Conservation (phyloP, 2,329 filamentous ascomycete species). For the Aspergillus tamarii region DNA sequence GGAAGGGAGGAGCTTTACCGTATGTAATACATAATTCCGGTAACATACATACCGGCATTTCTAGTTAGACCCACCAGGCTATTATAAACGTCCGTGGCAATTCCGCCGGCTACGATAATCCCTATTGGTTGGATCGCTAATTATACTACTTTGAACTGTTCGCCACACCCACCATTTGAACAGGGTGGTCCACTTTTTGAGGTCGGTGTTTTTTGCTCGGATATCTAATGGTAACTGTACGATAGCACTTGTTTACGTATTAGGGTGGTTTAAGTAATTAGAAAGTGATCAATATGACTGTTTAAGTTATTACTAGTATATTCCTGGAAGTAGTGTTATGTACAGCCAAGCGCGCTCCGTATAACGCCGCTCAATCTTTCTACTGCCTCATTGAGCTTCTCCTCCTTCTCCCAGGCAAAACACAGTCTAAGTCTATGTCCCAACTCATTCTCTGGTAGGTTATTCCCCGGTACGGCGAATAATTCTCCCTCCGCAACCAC, state of each 20-base stretch:
- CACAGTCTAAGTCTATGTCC: constrained; percentile 17
- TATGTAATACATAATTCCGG: neutral
- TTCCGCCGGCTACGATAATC: no score
- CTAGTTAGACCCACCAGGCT: neutral
- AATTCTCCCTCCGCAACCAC: constrained; percentile 13
- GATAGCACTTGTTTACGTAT: neutral
- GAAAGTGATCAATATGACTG: neutral
- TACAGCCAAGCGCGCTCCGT: neutral
- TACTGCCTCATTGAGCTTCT: constrained; percentile 17
- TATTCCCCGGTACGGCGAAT: constrained; percentile 53
- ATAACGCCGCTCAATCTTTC: neutral
- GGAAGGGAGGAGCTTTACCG: no score
- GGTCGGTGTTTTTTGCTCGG: neutral
- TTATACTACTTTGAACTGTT: neutral
- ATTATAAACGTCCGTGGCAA: no score
- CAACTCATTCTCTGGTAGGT: constrained; percentile 39
- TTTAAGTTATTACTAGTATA: neutral
- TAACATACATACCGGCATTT: neutral
- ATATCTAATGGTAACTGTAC: neutral
- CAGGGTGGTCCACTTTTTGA: neutral
- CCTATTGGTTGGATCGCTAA: neutral
- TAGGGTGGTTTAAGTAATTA: neutral
- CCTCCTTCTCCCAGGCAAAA: constrained; percentile 23
- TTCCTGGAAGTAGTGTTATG: neutral
- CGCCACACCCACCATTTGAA: neutral